Base-by-base conservation (phyloP, 2,329 filamentous ascomycete genomes). In the Thyridium curvatum region DNA sequence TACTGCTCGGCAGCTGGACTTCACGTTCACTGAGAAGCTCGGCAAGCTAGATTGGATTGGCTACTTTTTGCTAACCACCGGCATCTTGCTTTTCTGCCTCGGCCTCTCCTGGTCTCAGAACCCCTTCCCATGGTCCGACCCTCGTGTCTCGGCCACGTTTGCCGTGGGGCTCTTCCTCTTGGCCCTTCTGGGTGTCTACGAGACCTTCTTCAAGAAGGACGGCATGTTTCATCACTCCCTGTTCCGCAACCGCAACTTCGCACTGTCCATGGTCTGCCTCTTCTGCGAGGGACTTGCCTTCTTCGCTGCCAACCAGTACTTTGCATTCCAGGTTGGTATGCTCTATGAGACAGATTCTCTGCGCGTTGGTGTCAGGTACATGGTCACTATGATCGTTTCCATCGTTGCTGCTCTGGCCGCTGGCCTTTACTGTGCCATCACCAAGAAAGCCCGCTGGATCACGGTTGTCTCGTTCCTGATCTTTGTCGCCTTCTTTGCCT, bases 261-360 rank as follows among this genome's bases (percentile, higher is more conserved):
- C 55, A 14, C 54, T 67, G 39, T 50, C 58, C 1, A 40, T 60
- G 2, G 32, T 57, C 8, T 61, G 57, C 30, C 52, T 65, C 14
- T 64, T 64, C 30, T 49, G 51, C 12, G 62, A 66, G 37, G 62
- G 62, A 12, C 37, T 64, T 0, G 55, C 54, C 12, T 66, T 66
- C 43, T 64, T 65, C 37, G 58, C 61, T 1, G 58, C 55, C n/a
- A 67, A 65, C 44, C 61, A 53, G 39, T 67, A 66, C 48, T 66
- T 66, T 30, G 55, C 61, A n/a, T 64, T 61, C 35, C 50, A 67
- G 47, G 51, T 54, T 36, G 50, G 46, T 29, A 44, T 62, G 1
- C 41, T 66, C 6, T 65, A 64, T 41, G 61, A 65, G 41, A 49
- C 48, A 0, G 46, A 50, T 14, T 38, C 51, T 7, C 47, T 66